Base-by-base conservation (phyloP, 306 rosid genomes). In the Castanopsis chinensis region DNA sequence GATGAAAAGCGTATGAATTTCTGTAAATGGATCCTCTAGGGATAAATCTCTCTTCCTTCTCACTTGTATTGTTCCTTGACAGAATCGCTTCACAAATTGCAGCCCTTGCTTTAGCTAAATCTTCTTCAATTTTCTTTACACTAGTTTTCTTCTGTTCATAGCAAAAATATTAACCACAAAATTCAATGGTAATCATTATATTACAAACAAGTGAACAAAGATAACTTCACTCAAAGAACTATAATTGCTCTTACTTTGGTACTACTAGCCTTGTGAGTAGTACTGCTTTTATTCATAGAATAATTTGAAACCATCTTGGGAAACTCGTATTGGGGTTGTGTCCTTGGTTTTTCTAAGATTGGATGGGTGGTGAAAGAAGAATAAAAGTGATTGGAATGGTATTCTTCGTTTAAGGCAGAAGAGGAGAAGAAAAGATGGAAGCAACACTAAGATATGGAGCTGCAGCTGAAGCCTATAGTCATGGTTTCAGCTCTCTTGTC, bases 1-100 rank as follows among this genome's bases (percentile, higher is more conserved):
- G 90, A 78, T 87, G 91, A 86, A 90, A 90, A 17, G 91, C 88
- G 20, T 65, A 32, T 30, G 86, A 54, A 55, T 83, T 85, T 60
- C 78, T 86, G 85, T 89, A 87, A 77, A 87, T 74, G 15, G 75
- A n/a, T 67, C 93, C 93, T 83, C 88, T 85, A 5, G 91, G 93
- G 55, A 85, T 18, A 75, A 85, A 88, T 59, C 71, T 79, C 69
- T 83, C 84, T 1, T 28, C 64, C 61, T 77, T 74, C 3, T 77
- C 69, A 14, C 89, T 85, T 6, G 81, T 67, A 7, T 58, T 77
- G 55, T 54, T 84, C 49, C 54, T 76, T n/a, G 70, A 58, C 20
- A 2, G 43, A 72, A 84, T 71, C 17, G 90, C 90, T 78, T 74
- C 58, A 1, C 65, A 69, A 60, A 89, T 89, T 1, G 84, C 85